Evolutionary conservation across 2,329 filamentous ascomycete species (phyloP), one percentile per base, ranked within the genome.

Genomic region (Botrytis porri): DNA sequence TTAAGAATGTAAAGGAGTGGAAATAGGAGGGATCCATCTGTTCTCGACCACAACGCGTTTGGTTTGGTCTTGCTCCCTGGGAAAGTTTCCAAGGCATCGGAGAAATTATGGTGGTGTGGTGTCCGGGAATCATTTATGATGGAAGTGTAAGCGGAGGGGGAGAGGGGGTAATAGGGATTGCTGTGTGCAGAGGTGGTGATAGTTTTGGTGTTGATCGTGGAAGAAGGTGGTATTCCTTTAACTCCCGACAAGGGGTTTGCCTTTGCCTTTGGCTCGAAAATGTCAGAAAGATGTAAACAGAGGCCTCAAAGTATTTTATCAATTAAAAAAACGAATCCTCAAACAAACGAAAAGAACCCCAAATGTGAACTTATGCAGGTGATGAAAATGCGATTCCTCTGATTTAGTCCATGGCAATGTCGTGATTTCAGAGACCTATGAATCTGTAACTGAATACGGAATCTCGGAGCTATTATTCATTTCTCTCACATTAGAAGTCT

Each of bases 11-110:
- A 14, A 66, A 48, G 69, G 72, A 9, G 74, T 76, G 32, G 69
- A 72, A 7, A 74, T 71, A 4, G 71, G 71, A 25, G 70, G 48
- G n/a, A 29, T 4, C 75, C 62, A 16, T 78, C 77, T 6, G 37
- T 76, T 0, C 76, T 76, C 54, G 75, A 77, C 64, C 61, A 74
- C 20, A 60, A 63, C 14, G 7, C 18, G 16, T 48, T 35, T 48
- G 41, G 16, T 48, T 35, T 48, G 41, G 29, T 18, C 37, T 41
- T 35, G 32, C 12, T n/a, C 37, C 35, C 35, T 25, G 22, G 32
- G 32, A 25, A 1, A 25, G 22, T 20, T 29, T 16, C 41, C 62
- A 35, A 4, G 18, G 4, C 1, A 14, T 48, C 18, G 60, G 37
- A 20, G 60, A 62, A 7, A 62, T 62, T 3, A 62, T 62, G 60